Evolutionary conservation across 208 protist genomes (phyloP), one percentile per base, ranked within the genome.

Genomic region (Porcisia deanei): DNA sequence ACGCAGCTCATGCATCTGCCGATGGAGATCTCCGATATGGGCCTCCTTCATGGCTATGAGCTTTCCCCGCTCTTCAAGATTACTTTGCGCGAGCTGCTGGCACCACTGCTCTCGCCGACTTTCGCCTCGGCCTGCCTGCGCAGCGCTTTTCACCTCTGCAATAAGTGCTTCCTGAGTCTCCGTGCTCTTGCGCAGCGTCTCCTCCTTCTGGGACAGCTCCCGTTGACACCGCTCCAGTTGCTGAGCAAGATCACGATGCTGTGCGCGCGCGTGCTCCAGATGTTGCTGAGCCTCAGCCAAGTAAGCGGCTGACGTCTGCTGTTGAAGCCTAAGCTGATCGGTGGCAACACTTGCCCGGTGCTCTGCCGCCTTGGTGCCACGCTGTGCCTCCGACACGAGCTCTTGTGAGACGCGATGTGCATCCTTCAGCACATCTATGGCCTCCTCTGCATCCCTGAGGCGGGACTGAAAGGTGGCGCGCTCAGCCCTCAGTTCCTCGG

Each of bases 401-500:
- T 77, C 78, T 18, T 75, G 71, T 43, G 77, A 25, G 4, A 76
- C 45, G 2, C 77, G 71, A 43, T 81, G 77, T 22, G 77, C 77
- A 43, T 75, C 68, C 43, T 69, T 75, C 61, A 84, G 73, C 25
- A 72, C 63, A 20, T 71, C 79, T 6, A 80, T 37, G 20, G 79
- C 79, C 41, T 71, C 63, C 60, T 84, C 79, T 25, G 83, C 83
- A 22, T 75, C 75, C 8, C 71, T 55, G 53, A 85, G 76, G 30
- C 71, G 72, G 0, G 61, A 8, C 45, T n/a, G 60, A 22, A 83
- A 54, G 30, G 76, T 34, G 6, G 49, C n/a, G 2, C 79, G 63
- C 18, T 76, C 77, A 3, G 77, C 73, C 53, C 68, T 43, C 54
- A 49, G 45, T 45, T 55, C 75, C 43, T 37, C 69, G 2, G 58